Evolutionary conservation across 2,329 filamentous ascomycete genomes (phyloP), one percentile per base, ranked within the genome.

Genomic region (Cladophialophora carrionii): DNA sequence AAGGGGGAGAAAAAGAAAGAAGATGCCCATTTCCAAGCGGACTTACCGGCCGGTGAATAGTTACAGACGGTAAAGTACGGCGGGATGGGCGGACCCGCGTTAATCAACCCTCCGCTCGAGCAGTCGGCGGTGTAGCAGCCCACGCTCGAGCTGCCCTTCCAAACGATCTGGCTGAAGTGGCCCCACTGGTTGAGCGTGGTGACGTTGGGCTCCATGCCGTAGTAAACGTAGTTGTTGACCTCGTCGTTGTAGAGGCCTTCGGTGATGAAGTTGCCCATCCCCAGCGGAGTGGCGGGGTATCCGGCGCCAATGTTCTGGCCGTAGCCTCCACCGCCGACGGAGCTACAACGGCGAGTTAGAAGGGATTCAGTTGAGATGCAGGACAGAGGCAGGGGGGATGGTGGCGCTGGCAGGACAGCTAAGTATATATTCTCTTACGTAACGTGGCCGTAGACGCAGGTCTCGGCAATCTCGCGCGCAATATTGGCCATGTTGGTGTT

Each of bases 281-380:
- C 64, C 24, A 64, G 29, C 4, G 63, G 63, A 20, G 60, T 62
- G 20, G 51, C 62, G 5, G 78, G 74, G 67, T 86, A 83, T 70
- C 88, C 82, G 68, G 88, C 88, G 74, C 91, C 94, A 64, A 98
- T 88, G 84, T 98, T 99, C 81, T 99, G 94, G 68, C 94, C 94
- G 73, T 94, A 96, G 53, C 84, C 82, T 58, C 86, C 87, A 57
- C 80, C 82, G 68, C 84, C 80, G 31, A 80, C 76, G 72, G 84
- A 87, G 72, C 70, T 71, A 64, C 56, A 57, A 57, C 5, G 17
- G 4, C 29, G 26, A 56, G 37, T 46, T 31, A 41, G 62, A 22
- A 64, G 61, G 57, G 26, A 32, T 43, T 51, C 31, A 22, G 31
- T 12, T 5, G 3, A 24, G 22, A 29, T 31, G 37, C 17, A 26